Base-by-base conservation (phyloP, 1,139 yeast genomes). In the Geotrichum aggregatum region DNA sequence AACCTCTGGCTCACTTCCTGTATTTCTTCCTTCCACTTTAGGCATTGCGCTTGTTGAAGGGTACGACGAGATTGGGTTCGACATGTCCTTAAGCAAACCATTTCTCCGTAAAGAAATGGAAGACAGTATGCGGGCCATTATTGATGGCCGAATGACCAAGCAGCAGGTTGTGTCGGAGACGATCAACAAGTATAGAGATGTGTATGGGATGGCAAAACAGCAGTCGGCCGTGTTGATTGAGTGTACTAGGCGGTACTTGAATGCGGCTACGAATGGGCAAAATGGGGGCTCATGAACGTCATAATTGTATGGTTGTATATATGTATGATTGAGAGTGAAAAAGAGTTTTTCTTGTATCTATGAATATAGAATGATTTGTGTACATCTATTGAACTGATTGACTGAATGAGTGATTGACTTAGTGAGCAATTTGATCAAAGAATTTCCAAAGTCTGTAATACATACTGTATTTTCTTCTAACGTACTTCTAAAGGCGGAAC, bases 11-110 rank as follows among this genome's bases (percentile, higher is more conserved):
- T 35, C 47, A 22, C 44, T 33, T 19, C 56, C 49, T 39, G 61
- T 62, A 24, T 67, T 92, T 21, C 71, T 85, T 1, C 98, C 99
- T 0, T 84, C 96, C 0, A 79, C 79, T 10, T 71, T 94, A 7
- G 99, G 98, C 0, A 81, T 85, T 71, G 92, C 95, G 0, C 71
- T 94, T 10, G 92, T 89, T 24, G 94, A 85, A 63, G 97, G 96
- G 0, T 89, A 92, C 66, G 89, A 87, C 55, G 76, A 78, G 42
- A 80, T 94, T 58, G 89, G 86, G 8, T 77, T 87, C 50, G 79
- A 75, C 53, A 74, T 81, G 49, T 87, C 96, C 1, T 73, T 94
- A 54, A 84, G 96, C 0, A 92, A 92, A 62, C 99, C 99, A 2
- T 87, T 87, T 61, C 71, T 92, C 57, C 74, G 99, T 52, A 83